Base-by-base conservation (phyloP, 179 eudicot species). In the Sideroxylon spinosum region DNA sequence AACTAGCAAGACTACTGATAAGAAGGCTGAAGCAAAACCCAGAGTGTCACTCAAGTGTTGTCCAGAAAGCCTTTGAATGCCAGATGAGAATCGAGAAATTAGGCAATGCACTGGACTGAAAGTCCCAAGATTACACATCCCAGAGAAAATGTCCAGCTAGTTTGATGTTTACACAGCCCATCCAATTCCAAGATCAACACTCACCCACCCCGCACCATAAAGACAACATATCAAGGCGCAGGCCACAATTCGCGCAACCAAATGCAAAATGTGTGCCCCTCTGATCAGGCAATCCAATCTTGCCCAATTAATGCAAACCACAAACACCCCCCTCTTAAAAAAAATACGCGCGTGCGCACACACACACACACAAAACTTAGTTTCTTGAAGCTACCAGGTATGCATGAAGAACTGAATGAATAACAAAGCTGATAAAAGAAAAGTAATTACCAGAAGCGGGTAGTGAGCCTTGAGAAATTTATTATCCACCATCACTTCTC, bases 401-500 rank as follows among this genome's bases (percentile, higher is more conserved):
- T 19, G 14, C 8, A 52, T 26, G 17, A 50, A 17, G n/a, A 55
- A 60, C 52, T 37, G 55, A 77, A 62, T 37, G 20, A 68, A 61
- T 28, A 61, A 61, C 0, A n/a, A 25, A 32, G 44, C 44, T 75
- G 70, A 67, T 68, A 71, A 23, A 81, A 63, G 74, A 65, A 20
- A 80, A 71, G 52, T 20, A 74, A 70, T 76, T 86, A 96, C 99
- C 97, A 96, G 80, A 44, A 81, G 90, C 59, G 99, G 99, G 83
- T 92, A 64, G 82, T 91, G 85, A 26, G 94, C 91, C 86, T 91
- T 94, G 86, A 96, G 97, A 80, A 78, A 92, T 79, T 90, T 92
- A 88, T 94, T 96, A 72, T 92, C 97, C 61, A 96, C 97, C 84
- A 83, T 81, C 80, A 91, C 91, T 85, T 92, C 95, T 75, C 78